Percentiles rank a stretch among this genome's conserved stretches.
Evolutionary conservation across 108 stramenopile genomes (phyloP).

Genomic region (Conticribra guillardii): DNA sequence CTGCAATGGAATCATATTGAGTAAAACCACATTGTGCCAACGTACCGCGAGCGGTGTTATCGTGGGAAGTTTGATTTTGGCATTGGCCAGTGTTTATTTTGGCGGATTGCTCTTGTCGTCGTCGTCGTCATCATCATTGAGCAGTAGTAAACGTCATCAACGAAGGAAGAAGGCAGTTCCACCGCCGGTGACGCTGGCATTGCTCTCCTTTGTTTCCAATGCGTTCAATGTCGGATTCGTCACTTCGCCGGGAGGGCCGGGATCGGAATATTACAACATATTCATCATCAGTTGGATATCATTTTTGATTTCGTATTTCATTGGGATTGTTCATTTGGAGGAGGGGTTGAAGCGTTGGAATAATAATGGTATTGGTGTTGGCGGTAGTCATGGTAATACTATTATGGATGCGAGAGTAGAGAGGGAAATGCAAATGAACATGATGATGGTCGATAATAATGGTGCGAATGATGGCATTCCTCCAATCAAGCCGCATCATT

Average conservation of each 20-base stretch:
- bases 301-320: neutral
- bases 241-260: neutral
- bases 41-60: neutral
- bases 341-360: neutral
- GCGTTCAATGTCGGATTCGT: neutral
- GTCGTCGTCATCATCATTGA: no score
- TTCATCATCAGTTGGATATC: neutral
- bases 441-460: no score
- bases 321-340: neutral
- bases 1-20: neutral
- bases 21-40: neutral
- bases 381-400: neutral
- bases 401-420: neutral
- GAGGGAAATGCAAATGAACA: no score
- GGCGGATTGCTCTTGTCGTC: neutral
- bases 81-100: neutral
- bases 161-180: neutral
- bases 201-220: neutral
- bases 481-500: no score
- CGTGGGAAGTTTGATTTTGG: neutral
- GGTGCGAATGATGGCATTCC: no score
- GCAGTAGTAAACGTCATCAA: no score
- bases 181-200: neutral
- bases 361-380: neutral
- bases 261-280: neutral